Percentiles rank a stretch among this genome's conserved stretches.
Evolutionary conservation across 805 yeast species (phyloP).

Genomic region (Yarrowia sp.): DNA sequence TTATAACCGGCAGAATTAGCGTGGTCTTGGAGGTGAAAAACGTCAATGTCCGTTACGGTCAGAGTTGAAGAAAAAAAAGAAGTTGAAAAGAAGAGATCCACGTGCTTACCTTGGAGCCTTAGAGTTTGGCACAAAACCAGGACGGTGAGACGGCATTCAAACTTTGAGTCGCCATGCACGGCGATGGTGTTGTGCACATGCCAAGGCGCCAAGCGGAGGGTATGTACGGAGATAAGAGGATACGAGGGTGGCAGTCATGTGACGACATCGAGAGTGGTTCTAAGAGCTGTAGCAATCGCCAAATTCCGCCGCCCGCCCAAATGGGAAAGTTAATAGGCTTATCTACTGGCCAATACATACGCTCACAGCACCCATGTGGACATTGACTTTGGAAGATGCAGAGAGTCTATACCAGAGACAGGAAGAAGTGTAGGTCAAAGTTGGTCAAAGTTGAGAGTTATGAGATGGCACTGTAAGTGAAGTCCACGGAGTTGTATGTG

Average conservation of each 20-base stretch:
- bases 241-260: background rate
- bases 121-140: too few species aligned
- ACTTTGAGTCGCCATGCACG: background rate
- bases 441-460: too few species aligned
- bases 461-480: too few species aligned
- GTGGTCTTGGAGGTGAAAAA: background rate
- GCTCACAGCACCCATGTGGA: conserved; percentile 18
- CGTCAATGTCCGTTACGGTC: background rate
- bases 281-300: too few species aligned
- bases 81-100: background rate
- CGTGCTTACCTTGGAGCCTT: background rate
- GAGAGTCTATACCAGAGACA: background rate
- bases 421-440: too few species aligned
- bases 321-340: background rate
- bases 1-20: conserved; percentile 5
- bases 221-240: too few species aligned
- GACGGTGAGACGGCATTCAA: too few species aligned
- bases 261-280: too few species aligned
- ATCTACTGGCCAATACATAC: conserved; percentile 29
- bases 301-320: too few species aligned
- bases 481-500: too few species aligned
- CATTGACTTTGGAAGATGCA: conserved; percentile 2
- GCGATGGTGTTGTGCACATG: conserved; percentile 31
- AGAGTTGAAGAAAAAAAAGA: background rate
- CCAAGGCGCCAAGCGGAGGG: conserved; percentile 10